Conservation (phyloP, 768 basidiomycete genomes). For the Boletus huronensis region DNA sequence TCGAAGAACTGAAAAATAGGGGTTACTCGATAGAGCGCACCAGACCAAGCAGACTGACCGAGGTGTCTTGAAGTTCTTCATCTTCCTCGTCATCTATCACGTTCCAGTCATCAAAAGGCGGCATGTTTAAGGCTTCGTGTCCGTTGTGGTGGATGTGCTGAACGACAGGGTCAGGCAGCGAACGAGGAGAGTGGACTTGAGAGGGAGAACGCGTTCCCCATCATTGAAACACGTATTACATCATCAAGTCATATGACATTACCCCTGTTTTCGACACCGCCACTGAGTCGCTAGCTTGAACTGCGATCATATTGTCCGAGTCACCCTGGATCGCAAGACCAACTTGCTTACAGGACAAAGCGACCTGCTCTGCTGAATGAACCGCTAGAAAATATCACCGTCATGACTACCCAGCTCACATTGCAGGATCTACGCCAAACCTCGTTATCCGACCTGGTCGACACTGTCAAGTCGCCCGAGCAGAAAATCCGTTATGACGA, state of each 20-base stretch:
- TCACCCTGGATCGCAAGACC: background rate
- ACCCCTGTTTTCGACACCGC: slow-evolving; percentile 2
- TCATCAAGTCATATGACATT: slow-evolving; percentile 21
- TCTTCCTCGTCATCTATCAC: slow-evolving; percentile 77
- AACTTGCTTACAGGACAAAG: background rate
- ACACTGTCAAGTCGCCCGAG: slow-evolving; percentile 33
- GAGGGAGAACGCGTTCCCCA: background rate
- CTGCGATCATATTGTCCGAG: background rate
- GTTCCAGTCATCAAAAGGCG: slow-evolving; percentile 80
- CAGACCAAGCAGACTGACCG: slow-evolving; percentile 39
- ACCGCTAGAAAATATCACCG: background rate
- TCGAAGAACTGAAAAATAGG: slow-evolving; percentile 53
- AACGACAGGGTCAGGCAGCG: background rate
- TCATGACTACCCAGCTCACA: slow-evolving; percentile 14
- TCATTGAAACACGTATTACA: slow-evolving; percentile 22
- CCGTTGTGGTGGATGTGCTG: background rate
- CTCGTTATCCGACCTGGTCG: slow-evolving; percentile 18
- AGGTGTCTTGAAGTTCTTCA: slow-evolving; percentile 70
- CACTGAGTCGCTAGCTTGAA: background rate
- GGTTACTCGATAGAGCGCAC: slow-evolving; percentile 2
- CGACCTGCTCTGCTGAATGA: background rate
- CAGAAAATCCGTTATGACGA: slow-evolving; percentile 66
- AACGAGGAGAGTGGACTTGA: slow-evolving; percentile 5
- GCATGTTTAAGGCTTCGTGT: slow-evolving; percentile 37
- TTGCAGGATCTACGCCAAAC: slow-evolving; percentile 34